phyloP scores from a whole-genome alignment of 2,329 filamentous ascomycete genomes.

The Fusarium xylarioides region DNA sequence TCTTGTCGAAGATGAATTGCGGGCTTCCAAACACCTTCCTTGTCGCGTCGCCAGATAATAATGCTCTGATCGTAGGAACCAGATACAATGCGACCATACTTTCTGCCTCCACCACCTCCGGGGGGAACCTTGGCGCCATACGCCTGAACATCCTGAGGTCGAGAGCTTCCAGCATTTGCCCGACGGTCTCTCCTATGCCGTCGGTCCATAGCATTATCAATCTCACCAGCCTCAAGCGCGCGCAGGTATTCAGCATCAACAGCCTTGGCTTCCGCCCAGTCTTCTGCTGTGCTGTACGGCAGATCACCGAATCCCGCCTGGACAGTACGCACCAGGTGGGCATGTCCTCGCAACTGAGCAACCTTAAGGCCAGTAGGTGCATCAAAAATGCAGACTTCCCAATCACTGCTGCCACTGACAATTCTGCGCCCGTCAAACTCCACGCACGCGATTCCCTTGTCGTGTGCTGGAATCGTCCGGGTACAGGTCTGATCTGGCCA shows the following conservation, averaged over 20 bases:
- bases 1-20: constrained; percentile 80
- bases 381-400: constrained; percentile 95
- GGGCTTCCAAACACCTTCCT: constrained; percentile 84
- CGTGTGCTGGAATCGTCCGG: constrained; percentile 84
- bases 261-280: constrained; percentile 75
- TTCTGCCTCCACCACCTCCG: constrained; percentile 88
- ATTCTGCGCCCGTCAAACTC: constrained; percentile 95
- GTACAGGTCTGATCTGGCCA: constrained; percentile 80
- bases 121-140: constrained; percentile 89
- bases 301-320: constrained; percentile 94
- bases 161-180: constrained; percentile 76
- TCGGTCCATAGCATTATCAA: constrained; percentile 49
- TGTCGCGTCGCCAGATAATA: constrained; percentile 91
- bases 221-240: constrained; percentile 61
- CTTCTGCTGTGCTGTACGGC: constrained; percentile 79
- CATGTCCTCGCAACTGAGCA: constrained; percentile 83
- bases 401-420: constrained; percentile 95
- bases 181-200: constrained; percentile 51
- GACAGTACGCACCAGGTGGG: constrained; percentile 87
- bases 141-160: constrained; percentile 79
- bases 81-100: constrained; percentile 93
- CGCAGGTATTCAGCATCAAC: constrained; percentile 79
- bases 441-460: constrained; percentile 96
- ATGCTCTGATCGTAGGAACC: constrained; percentile 97
- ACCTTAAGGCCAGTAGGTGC: constrained; percentile 86